Evolutionary conservation across 2,329 filamentous ascomycete species (phyloP).

Genomic region (Helicocarpus griseus): DNA sequence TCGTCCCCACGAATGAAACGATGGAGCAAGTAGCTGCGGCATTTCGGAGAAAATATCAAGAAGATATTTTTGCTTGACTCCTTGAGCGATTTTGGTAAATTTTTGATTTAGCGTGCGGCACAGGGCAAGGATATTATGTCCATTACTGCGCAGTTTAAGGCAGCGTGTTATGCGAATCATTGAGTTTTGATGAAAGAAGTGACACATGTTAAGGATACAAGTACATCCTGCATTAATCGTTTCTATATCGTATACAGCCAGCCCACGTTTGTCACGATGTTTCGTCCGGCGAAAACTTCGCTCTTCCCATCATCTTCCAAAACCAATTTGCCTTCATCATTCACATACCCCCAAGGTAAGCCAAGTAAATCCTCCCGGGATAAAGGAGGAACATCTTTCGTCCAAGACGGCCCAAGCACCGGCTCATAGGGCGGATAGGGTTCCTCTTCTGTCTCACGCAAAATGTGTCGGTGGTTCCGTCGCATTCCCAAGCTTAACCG

Average conservation of each 20-base stretch:
- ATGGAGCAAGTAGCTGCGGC: slow-evolving; percentile 21
- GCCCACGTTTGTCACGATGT: slow-evolving; percentile 15
- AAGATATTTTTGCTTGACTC: slow-evolving; percentile 15
- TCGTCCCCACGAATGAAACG: slow-evolving; percentile 19
- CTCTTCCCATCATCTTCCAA: slow-evolving; percentile 13
- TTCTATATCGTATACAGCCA: slow-evolving; percentile 16
- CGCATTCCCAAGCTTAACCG: slow-evolving; percentile 16
- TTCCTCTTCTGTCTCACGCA: slow-evolving; percentile 12
- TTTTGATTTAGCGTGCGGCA: background rate
- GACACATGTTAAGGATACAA: background rate
- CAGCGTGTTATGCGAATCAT: background rate
- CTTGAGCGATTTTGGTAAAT: background rate
- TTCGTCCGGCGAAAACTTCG: slow-evolving; percentile 11
- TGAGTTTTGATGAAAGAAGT: background rate
- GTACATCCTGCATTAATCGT: too few species aligned
- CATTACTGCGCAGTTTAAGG: background rate
- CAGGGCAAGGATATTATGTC: background rate
- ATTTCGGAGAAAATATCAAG: slow-evolving; percentile 17
- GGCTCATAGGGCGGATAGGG: slow-evolving; percentile 12
- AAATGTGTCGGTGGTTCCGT: slow-evolving; percentile 12
- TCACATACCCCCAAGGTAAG: slow-evolving; percentile 6
- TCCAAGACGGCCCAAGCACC: slow-evolving; percentile 14
- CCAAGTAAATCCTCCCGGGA: slow-evolving; percentile 4
- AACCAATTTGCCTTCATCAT: slow-evolving; percentile 9
- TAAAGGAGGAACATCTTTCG: slow-evolving; percentile 12